Percentiles rank a stretch among this genome's conserved stretches.
phyloP scores from a whole-genome alignment of 208 protist genomes.

The Entamoeba histolytica region DNA sequence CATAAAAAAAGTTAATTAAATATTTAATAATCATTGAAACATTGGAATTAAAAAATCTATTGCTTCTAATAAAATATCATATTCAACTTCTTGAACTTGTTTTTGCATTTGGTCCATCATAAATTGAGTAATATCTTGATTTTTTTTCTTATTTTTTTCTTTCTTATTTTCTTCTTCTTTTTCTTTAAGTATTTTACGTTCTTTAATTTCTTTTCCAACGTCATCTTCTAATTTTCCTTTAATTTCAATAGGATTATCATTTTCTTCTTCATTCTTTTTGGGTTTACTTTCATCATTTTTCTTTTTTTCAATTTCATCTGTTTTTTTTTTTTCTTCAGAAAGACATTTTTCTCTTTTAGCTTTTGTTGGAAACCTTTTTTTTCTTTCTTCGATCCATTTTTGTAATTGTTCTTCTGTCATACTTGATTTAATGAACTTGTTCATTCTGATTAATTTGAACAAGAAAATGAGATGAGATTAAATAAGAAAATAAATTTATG shows the following conservation, averaged over 20 bases:
- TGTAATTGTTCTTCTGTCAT: neutral
- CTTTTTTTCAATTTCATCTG: neutral
- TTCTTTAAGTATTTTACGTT: neutral
- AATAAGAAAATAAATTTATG: no score
- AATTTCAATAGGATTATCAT: neutral
- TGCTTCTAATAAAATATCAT: neutral
- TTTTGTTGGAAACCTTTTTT: neutral
- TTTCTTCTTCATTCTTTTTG: neutral
- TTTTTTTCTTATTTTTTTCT: neutral
- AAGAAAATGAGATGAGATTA: no score
- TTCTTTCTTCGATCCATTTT: neutral
- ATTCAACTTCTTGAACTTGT: neutral
- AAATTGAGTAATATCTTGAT: neutral
- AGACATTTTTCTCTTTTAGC: neutral
- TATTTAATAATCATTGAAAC: no score
- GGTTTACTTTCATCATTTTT: neutral
- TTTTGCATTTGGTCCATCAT: neutral
- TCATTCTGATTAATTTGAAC: neutral
- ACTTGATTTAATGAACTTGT: neutral
- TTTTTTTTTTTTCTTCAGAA: no score
- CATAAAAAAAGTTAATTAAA: no score
- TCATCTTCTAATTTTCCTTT: neutral
- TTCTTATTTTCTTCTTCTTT: neutral
- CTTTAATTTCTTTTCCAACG: neutral
- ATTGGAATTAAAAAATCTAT: neutral